Percentiles rank a stretch among this genome's conserved stretches.
Conservation (phyloP, 352 stramenopile genomes). For the Pythium pectinolyticum region DNA sequence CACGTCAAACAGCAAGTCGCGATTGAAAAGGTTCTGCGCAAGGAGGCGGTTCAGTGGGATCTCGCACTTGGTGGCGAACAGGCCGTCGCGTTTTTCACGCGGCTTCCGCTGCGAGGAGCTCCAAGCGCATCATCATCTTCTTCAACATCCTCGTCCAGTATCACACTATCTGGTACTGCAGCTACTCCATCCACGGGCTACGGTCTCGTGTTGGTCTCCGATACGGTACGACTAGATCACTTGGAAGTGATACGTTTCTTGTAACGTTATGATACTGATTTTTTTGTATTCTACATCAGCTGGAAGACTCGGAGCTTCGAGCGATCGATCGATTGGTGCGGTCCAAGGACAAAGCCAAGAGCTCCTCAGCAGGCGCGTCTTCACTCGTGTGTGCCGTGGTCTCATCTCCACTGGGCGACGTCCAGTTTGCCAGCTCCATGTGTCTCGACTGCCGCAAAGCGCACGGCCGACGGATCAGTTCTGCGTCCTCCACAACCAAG, state of each 20-base stretch:
- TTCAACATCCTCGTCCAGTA: background rate
- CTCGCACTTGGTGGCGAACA: constrained; percentile 61
- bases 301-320: constrained; percentile 50
- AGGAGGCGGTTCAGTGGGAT: constrained; percentile 71
- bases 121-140: background rate
- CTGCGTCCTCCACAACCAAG: constrained; percentile 19
- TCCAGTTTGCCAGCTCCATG: constrained; percentile 53
- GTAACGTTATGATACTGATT: background rate
- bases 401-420: constrained; percentile 31
- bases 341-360: constrained; percentile 34
- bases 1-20: constrained; percentile 54
- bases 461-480: constrained; percentile 52
- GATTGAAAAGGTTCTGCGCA: constrained; percentile 57
- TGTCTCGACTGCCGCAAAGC: constrained; percentile 46
- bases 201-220: constrained; percentile 59
- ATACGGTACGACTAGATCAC: constrained; percentile 34
- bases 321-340: constrained; percentile 53
- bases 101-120: constrained; percentile 18
- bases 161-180: background rate
- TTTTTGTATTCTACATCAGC: constrained; percentile 20
- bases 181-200: constrained; percentile 26
- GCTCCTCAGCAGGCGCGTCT: constrained; percentile 5
- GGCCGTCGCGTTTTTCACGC: constrained; percentile 48
- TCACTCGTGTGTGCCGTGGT: constrained; percentile 64
- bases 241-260: background rate